Conservation (phyloP, 768 basidiomycete genomes). For the Trametes sanguinea region DNA sequence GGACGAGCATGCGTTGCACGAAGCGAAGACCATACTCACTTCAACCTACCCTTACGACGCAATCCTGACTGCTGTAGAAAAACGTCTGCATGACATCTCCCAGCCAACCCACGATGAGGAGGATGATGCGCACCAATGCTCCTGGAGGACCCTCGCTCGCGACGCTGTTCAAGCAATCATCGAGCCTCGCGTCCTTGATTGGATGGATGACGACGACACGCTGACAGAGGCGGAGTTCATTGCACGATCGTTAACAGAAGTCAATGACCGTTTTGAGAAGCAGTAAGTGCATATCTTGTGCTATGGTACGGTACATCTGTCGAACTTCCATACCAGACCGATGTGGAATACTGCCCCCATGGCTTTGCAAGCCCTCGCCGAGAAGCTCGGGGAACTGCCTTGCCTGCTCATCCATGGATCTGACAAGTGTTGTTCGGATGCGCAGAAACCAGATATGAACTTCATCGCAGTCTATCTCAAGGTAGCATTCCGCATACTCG, state of each 20-base stretch:
- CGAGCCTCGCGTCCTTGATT: conserved; percentile 46
- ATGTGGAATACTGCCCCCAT: conserved; percentile 35
- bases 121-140: background rate
- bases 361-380: conserved; percentile 38
- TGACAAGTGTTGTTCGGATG: conserved; percentile 13
- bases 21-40: conserved; percentile 6
- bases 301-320: no score
- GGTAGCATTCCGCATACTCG: conserved; percentile 44
- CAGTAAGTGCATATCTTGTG: conserved; percentile 6
- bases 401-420: conserved; percentile 26
- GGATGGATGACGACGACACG: conserved; percentile 57
- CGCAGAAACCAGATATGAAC: conserved; percentile 11
- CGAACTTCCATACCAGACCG: conserved; percentile 35
- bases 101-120: background rate
- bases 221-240: conserved; percentile 45
- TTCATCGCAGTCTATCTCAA: conserved; percentile 38
- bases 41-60: background rate
- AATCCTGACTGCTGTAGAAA: conserved; percentile 4
- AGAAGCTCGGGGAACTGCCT: conserved; percentile 21
- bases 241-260: conserved; percentile 46
- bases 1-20: conserved; percentile 28
- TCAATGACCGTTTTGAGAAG: conserved; percentile 42
- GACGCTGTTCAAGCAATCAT: conserved; percentile 40
- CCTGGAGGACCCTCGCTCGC: conserved; percentile 19
- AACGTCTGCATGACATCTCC: background rate